These are phyloP conservation scores for Fusarium sp. DNA, from an alignment of 2,329 filamentous ascomycete species.

Conservation along the genomic window DNA sequence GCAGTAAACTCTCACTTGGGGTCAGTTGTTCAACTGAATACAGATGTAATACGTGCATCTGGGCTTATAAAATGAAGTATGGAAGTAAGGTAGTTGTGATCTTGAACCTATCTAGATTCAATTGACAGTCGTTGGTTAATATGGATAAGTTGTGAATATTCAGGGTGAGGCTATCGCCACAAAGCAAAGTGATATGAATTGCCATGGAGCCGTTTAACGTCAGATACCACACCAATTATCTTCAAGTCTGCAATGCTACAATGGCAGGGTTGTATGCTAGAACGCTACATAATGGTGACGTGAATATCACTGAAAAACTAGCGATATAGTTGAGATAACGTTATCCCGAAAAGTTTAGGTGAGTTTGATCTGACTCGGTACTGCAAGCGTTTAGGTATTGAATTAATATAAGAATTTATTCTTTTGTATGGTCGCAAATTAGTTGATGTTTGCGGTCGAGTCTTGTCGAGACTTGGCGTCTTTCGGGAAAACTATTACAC, in stretches of 20 bases:
- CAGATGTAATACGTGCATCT: not conserved
- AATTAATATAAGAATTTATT: not conserved
- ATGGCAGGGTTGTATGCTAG: slow-evolving; percentile 30
- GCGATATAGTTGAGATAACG: slow-evolving; percentile 18
- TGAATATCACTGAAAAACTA: slow-evolving; percentile 31
- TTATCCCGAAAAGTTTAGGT: not conserved
- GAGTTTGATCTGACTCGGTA: not conserved
- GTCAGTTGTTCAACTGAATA: not conserved
- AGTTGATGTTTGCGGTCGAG: not conserved
- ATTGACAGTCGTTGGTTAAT: not conserved
- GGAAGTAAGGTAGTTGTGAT: not conserved
- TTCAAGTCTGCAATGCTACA: slow-evolving; percentile 7
- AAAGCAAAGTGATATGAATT: not conserved
- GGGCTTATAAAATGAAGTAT: not conserved
- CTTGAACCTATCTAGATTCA: not conserved
- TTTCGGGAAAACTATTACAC: slow-evolving; percentile 34
- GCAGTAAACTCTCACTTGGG: not conserved
- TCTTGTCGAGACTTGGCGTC: slow-evolving; percentile 7
- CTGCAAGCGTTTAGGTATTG: not conserved
- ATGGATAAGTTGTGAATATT: not conserved
- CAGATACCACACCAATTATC: not conserved
- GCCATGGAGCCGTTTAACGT: not conserved
- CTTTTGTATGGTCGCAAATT: not conserved
- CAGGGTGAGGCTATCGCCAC: not conserved
- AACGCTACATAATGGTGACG: slow-evolving; percentile 29